Evolutionary conservation across 2,329 filamentous ascomycete species (phyloP).

Genomic region (Cladophialophora bantiana): DNA sequence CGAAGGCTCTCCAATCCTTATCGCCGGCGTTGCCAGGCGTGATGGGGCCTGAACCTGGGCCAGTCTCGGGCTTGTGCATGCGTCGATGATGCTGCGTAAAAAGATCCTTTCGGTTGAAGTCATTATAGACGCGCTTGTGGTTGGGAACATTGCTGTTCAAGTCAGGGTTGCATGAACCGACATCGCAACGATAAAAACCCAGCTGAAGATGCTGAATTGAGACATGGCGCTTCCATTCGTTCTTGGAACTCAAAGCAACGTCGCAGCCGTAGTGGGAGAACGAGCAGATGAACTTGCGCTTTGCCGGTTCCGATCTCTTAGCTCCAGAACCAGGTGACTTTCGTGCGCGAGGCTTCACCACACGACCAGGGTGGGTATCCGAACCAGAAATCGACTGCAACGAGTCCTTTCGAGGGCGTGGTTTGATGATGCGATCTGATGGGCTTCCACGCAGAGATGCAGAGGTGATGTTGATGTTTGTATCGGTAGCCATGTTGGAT

Average conservation of each 20-base stretch:
- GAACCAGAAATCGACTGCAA: constrained; percentile 39
- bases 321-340: constrained; percentile 41
- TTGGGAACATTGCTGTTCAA: constrained; percentile 37
- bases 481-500: constrained; percentile 34
- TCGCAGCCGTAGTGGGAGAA: constrained; percentile 79
- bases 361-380: constrained; percentile 38
- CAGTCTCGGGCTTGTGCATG: constrained; percentile 70
- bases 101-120: constrained; percentile 91
- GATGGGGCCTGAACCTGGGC: constrained; percentile 34
- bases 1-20: constrained; percentile 47
- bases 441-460: constrained; percentile 38
- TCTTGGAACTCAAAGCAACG: constrained; percentile 78
- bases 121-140: constrained; percentile 54
- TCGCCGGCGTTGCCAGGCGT: constrained; percentile 35
- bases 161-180: constrained; percentile 61
- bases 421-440: constrained; percentile 39
- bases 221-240: constrained; percentile 95
- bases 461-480: constrained; percentile 36
- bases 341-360: constrained; percentile 41
- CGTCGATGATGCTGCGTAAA: constrained; percentile 87
- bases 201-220: constrained; percentile 79
- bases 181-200: constrained; percentile 77
- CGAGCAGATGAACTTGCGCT: constrained; percentile 73
- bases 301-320: constrained; percentile 41
- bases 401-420: constrained; percentile 40